Conservation (phyloP, 345 rosid species). For the Garcia nutans region DNA sequence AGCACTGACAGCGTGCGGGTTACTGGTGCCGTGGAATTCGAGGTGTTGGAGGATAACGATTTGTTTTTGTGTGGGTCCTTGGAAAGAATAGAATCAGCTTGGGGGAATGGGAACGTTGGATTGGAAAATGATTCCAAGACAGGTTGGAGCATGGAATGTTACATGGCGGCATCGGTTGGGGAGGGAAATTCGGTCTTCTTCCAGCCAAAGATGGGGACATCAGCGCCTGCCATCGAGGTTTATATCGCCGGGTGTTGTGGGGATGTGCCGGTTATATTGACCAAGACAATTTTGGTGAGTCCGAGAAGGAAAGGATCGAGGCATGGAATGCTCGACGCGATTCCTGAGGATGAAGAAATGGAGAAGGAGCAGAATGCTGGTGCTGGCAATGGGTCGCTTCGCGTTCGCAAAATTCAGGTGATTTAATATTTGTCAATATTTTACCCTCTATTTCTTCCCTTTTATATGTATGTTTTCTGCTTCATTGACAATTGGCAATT, state of each 20-base stretch:
- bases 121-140: constrained; percentile 45
- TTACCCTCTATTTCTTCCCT: not conserved
- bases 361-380: constrained; percentile 44
- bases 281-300: constrained; percentile 67
- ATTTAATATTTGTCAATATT: not conserved
- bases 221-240: constrained; percentile 77
- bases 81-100: constrained; percentile 67
- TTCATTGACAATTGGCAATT: too few relatives aligned
- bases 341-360: constrained; percentile 84
- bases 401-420: constrained; percentile 57
- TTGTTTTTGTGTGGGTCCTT: constrained; percentile 72
- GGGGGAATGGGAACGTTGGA: constrained; percentile 43
- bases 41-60: constrained; percentile 58
- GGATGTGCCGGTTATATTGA: constrained; percentile 79
- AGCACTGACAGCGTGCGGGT: constrained; percentile 81
- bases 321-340: constrained; percentile 60
- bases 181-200: constrained; percentile 50
- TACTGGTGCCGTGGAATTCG: constrained; percentile 76
- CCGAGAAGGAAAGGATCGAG: constrained; percentile 64
- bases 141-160: constrained; percentile 84
- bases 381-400: constrained; percentile 28
- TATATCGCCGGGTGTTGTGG: constrained; percentile 87
- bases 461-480: too few relatives aligned
- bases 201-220: constrained; percentile 54
- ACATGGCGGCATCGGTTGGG: constrained; percentile 47